Conservation (phyloP, 495 filamentous ascomycete species). For the Penicillium alfredii region DNA sequence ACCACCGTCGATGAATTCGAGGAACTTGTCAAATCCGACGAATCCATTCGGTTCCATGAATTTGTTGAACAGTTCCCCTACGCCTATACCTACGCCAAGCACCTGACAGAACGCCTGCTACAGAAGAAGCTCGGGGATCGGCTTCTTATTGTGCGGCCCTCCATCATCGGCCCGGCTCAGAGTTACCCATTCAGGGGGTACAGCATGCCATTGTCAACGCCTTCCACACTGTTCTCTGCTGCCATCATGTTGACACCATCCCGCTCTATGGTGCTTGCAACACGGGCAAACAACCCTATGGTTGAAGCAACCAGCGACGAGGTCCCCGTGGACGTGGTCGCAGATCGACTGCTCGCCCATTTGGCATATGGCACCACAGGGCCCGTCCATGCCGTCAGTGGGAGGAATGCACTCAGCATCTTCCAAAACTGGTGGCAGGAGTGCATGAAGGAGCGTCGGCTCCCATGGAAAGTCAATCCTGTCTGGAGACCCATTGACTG, state of each 20-base stretch:
- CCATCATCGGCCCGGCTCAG: slow-evolving; percentile 11
- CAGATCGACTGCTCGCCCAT: neutral
- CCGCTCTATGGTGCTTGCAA: neutral
- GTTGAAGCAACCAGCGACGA: neutral
- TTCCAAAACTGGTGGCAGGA: neutral
- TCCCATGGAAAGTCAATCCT: neutral
- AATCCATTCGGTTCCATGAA: too few species aligned
- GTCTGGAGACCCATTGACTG: neutral
- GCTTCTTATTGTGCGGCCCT: slow-evolving; percentile 13
- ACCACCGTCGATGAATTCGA: neutral
- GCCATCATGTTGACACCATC: neutral
- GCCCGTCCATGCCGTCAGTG: neutral
- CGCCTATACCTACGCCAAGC: slow-evolving; percentile 15
- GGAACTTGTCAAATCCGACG: too few species aligned
- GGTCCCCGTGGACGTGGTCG: slow-evolving; percentile 1
- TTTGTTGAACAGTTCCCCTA: slow-evolving; percentile 7
- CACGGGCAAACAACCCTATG: neutral
- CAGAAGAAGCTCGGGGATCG: neutral
- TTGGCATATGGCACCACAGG: neutral
- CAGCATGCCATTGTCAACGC: slow-evolving; percentile 2
- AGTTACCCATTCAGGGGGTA: slow-evolving; percentile 3
- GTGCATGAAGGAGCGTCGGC: neutral
- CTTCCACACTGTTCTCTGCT: neutral
- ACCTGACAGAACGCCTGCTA: slow-evolving; percentile 15
- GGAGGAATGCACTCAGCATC: too few species aligned